Evolutionary conservation across 768 basidiomycete species (phyloP).

Genomic region (Amanita muscaria): DNA sequence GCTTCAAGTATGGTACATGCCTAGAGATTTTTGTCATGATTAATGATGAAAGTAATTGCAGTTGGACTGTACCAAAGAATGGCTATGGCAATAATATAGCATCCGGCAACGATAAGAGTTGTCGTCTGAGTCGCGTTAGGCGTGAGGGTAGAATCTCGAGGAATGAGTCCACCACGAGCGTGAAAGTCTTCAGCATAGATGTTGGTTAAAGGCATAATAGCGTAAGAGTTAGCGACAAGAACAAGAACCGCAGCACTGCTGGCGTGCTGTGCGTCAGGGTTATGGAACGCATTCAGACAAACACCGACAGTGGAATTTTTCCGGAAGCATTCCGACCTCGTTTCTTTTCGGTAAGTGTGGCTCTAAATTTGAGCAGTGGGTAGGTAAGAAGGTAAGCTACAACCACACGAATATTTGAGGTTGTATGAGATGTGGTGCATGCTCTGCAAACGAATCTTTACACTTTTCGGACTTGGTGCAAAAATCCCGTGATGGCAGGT

Average conservation of each 20-base stretch:
- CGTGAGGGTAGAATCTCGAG: conserved; percentile 36
- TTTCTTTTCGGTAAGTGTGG: too few relatives aligned
- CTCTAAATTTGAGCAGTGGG: too few relatives aligned
- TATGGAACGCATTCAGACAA: too few relatives aligned
- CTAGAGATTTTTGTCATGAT: conserved; percentile 28
- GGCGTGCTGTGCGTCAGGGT: too few relatives aligned
- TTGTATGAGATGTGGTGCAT: too few relatives aligned
- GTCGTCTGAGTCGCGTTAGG: conserved; percentile 66
- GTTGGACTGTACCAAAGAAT: conserved; percentile 58
- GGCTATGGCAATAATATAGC: conserved; percentile 66
- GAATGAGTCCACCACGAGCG: background rate
- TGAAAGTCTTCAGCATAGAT: background rate
- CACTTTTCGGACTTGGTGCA: too few relatives aligned
- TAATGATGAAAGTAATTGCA: background rate
- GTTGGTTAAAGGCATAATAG: background rate
- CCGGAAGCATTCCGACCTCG: too few relatives aligned
- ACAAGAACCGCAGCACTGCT: conserved; percentile 5
- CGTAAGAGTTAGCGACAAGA: background rate
- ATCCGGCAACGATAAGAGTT: conserved; percentile 74
- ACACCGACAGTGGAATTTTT: too few relatives aligned
- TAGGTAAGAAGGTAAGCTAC: too few relatives aligned
- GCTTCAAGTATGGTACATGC: conserved; percentile 70
- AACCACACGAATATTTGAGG: too few relatives aligned
- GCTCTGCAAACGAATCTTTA: too few relatives aligned
- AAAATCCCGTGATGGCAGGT: too few relatives aligned